phyloP scores from a whole-genome alignment of 2,329 filamentous ascomycete genomes.

The Bipolaris gigantea region DNA sequence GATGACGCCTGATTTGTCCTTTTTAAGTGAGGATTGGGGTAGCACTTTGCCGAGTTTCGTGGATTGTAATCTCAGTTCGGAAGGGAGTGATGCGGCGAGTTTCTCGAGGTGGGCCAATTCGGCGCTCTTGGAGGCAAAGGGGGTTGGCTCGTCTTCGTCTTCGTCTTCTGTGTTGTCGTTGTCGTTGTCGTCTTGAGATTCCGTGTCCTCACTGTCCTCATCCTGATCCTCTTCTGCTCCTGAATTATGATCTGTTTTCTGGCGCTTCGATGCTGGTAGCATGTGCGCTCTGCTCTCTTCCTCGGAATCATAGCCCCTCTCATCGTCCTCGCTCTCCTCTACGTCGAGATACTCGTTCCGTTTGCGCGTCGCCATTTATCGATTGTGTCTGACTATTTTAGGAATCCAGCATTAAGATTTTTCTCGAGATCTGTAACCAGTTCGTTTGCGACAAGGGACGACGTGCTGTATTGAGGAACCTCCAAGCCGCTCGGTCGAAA shows the following conservation, averaged over 20 bases:
- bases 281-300: constrained; percentile 67
- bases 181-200: constrained; percentile 27
- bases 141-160: constrained; percentile 29
- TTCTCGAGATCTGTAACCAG: not conserved
- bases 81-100: constrained; percentile 34
- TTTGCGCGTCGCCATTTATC: constrained; percentile 66
- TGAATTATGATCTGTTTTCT: constrained; percentile 57
- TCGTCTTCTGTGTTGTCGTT: constrained; percentile 10
- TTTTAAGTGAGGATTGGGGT: constrained; percentile 56
- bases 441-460: not conserved
- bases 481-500: constrained; percentile 12
- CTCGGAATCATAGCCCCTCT: constrained; percentile 65
- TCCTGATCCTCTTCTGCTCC: constrained; percentile 27
- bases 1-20: constrained; percentile 75
- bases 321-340: constrained; percentile 49
- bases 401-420: too few relatives aligned
- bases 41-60: constrained; percentile 26
- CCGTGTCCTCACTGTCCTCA: constrained; percentile 23
- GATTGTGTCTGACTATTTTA: not conserved
- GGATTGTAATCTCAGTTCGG: constrained; percentile 42
- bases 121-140: constrained; percentile 31
- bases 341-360: constrained; percentile 70
- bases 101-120: constrained; percentile 38
- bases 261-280: constrained; percentile 61
- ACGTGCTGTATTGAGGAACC: not conserved